phyloP scores from a whole-genome alignment of 441 rosid species.

The Theobroma grandiflorum region DNA sequence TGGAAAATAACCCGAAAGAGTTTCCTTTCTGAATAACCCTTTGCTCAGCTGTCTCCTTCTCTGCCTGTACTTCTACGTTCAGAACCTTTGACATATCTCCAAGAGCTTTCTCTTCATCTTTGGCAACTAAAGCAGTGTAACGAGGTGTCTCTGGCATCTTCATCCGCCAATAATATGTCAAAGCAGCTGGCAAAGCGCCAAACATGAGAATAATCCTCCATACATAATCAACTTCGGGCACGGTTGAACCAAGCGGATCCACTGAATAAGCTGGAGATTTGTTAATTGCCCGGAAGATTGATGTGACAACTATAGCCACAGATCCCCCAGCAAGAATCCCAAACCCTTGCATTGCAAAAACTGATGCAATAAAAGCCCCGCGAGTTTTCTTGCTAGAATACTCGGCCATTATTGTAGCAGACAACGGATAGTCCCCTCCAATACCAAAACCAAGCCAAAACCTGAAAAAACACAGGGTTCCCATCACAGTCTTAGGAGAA shows the following conservation, averaged over 20 bases:
- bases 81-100: neutral
- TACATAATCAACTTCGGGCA: neutral
- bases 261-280: neutral
- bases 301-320: neutral
- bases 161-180: slow-evolving; percentile 79
- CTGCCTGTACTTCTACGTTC: slow-evolving; percentile 44
- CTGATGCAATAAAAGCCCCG: slow-evolving; percentile 11
- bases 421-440: slow-evolving; percentile 19
- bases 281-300: neutral
- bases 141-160: slow-evolving; percentile 91
- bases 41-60: neutral
- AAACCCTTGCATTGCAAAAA: slow-evolving; percentile 18
- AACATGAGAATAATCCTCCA: slow-evolving; percentile 58
- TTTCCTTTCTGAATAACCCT: slow-evolving; percentile 33
- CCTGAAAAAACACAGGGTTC: neutral
- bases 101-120: slow-evolving; percentile 40
- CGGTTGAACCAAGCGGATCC: neutral
- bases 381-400: slow-evolving; percentile 15
- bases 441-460: slow-evolving; percentile 20
- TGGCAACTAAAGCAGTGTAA: slow-evolving; percentile 66
- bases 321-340: slow-evolving; percentile 2
- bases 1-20: slow-evolving; percentile 48
- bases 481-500: neutral
- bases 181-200: slow-evolving; percentile 77
- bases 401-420: slow-evolving; percentile 16